Evolutionary conservation across 352 stramenopile species (phyloP), one percentile per base, ranked within the genome.

Genomic region (Phytophthora crassamura): DNA sequence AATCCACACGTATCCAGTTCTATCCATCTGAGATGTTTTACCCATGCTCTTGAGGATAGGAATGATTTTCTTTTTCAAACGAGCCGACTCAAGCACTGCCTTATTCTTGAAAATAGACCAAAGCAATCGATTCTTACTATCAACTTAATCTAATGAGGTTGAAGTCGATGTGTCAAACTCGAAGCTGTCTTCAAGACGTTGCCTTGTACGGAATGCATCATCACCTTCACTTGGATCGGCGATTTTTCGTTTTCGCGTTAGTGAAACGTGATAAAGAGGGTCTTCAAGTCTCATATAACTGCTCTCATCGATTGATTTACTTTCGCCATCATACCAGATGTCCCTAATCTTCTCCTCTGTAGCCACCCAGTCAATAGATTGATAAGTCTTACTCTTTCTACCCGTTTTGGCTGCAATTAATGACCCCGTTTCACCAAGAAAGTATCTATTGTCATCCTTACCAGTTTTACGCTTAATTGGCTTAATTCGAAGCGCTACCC

Each of bases 401-500:
- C 57, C 57, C 33, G 43, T 64, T 43, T 50, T 58, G 15, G 6
- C 25, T 32, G 45, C 43, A 32, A 50, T 53, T 36, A 64, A 46
- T 33, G 45, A 53, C 2, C 56, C 56, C 18, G 48, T 53, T 55
- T 53, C 43, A 43, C 56, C 45, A 48, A 64, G 36, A 55, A 55
- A 56, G 35, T 64, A 64, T 50, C 22, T 64, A 56, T 46, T 64
- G 36, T 49, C 47, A 47, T 64, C 43, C 3, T 46, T 48, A 53
- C 56, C 56, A 49, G 45, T 55, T 57, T 60, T 60, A 34, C 35
- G 45, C 46, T 56, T 64, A 39, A 64, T 64, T 40, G 56, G 56
- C 33, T 55, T 53, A 53, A 56, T 55, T 40, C 47, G 36, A 47
- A 64, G 46, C 2, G 42, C 39, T 48, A 33, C 28, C 53, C 53